These are phyloP conservation scores for Aureobasidium mangrovei DNA, from an alignment of 2,329 filamentous ascomycete genomes.

Conservation along the genomic window DNA sequence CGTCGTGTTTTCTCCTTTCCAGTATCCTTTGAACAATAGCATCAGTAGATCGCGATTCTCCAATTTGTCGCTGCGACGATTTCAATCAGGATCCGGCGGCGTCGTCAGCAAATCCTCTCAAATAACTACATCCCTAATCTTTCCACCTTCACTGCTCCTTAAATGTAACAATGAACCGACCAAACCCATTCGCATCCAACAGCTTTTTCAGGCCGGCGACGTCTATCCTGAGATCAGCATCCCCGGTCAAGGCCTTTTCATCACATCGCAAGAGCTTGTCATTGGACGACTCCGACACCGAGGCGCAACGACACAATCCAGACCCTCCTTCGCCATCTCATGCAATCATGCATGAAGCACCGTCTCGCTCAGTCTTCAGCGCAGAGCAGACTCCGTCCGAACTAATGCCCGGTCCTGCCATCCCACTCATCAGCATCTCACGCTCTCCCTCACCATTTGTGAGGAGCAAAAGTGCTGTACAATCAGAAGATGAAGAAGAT, in stretches of 20 bases:
- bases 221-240: constrained; percentile 26
- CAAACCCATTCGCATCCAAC: constrained; percentile 19
- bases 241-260: constrained; percentile 18
- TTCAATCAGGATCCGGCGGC: background rate
- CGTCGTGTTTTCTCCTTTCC: background rate
- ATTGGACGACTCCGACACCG: constrained; percentile 30
- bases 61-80: background rate
- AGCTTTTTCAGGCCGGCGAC: constrained; percentile 32
- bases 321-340: constrained; percentile 13
- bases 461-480: constrained; percentile 33
- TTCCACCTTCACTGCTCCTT: no score
- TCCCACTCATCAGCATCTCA: constrained; percentile 39
- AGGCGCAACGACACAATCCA: constrained; percentile 18
- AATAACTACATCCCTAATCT: background rate
- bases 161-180: constrained; percentile 18
- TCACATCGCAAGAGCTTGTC: constrained; percentile 21
- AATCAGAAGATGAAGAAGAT: constrained; percentile 42
- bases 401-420: constrained; percentile 20
- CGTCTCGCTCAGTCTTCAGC: background rate
- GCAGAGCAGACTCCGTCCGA: constrained; percentile 21
- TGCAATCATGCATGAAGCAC: background rate
- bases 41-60: no score
- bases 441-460: constrained; percentile 38
- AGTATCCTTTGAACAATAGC: background rate
- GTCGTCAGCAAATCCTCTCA: background rate